Conservation (phyloP, 1,139 yeast species). For the Sugiyamaella paludigena region DNA sequence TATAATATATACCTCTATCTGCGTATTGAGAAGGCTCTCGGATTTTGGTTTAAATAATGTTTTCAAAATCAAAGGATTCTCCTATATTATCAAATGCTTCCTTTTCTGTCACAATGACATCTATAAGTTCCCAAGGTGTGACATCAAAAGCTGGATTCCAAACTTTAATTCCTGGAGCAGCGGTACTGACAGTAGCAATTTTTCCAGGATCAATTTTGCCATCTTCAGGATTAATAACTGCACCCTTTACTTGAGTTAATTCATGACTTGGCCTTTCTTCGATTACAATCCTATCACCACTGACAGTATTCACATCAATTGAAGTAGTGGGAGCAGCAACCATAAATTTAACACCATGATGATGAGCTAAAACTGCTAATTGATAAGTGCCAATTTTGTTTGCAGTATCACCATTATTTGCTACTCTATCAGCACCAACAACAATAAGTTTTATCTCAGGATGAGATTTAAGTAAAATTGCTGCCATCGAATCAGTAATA, state of each 20-base stretch:
- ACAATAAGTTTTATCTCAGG: slow-evolving; percentile 76
- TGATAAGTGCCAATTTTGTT: slow-evolving; percentile 97
- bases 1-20: neutral
- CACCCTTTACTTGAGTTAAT: slow-evolving; percentile 75
- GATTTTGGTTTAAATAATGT: neutral
- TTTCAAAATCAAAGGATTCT: slow-evolving; percentile 33
- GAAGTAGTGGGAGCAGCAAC: slow-evolving; percentile 97
- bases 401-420: slow-evolving; percentile 84
- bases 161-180: slow-evolving; percentile 79
- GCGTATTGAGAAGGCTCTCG: neutral
- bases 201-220: slow-evolving; percentile 33
- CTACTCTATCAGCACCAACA: slow-evolving; percentile 98
- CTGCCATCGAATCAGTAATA: slow-evolving; percentile 89
- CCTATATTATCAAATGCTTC: slow-evolving; percentile 43
- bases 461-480: slow-evolving; percentile 56
- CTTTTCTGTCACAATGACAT: slow-evolving; percentile 83
- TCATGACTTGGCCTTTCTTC: slow-evolving; percentile 86
- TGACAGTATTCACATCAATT: slow-evolving; percentile 62
- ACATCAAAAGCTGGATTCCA: slow-evolving; percentile 99
- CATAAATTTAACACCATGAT: slow-evolving; percentile 64
- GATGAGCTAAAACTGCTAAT: slow-evolving; percentile 64
- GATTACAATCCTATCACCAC: slow-evolving; percentile 74
- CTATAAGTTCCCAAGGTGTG: slow-evolving; percentile 78
- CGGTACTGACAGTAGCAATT: slow-evolving; percentile 58
- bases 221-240: slow-evolving; percentile 39